A percentile compares a stretch with the other conserved stretches of the same genome.
phyloP scores from a whole-genome alignment of 23 red algal species.

The Gracilaria domingensis region DNA sequence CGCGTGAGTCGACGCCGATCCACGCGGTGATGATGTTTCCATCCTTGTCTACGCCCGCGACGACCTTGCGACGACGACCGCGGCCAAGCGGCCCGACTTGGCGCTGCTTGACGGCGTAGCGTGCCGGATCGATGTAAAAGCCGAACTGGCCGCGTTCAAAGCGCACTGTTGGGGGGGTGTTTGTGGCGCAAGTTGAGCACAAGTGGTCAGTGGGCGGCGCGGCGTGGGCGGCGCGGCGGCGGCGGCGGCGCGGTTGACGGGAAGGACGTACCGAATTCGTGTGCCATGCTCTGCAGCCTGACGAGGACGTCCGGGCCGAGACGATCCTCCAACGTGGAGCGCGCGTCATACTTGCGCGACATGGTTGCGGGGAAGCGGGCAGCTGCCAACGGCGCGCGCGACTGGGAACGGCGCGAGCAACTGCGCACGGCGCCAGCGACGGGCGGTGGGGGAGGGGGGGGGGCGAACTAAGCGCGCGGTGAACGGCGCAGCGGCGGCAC shows the following conservation, averaged over 20 bases:
- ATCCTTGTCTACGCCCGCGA: conserved; percentile 89
- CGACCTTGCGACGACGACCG: conserved; percentile 80
- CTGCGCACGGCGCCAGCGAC: too few species aligned
- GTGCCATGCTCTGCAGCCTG: conserved; percentile 69
- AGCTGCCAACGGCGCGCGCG: too few species aligned
- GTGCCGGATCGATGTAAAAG: conserved; percentile 95
- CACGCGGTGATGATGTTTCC: conserved; percentile 90
- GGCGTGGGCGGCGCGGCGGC: background rate
- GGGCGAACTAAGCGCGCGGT: too few species aligned
- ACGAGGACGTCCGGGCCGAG: conserved; percentile 84
- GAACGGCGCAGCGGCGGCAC: too few species aligned
- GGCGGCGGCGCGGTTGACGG: background rate
- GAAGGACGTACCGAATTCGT: conserved; percentile 53
- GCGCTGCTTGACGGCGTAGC: conserved; percentile 89
- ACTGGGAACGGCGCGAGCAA: too few species aligned
- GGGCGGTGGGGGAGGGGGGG: too few species aligned
- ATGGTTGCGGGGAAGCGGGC: conserved; percentile 13
- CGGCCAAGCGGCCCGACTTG: conserved; percentile 81
- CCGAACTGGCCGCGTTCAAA: conserved; percentile 90
- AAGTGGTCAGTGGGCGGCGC: background rate
- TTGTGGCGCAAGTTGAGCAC: background rate
- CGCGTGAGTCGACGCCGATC: conserved; percentile 75
- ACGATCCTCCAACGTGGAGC: conserved; percentile 86
- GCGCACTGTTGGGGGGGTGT: conserved; percentile 53
- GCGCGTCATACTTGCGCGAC: conserved; percentile 68